Conservation (phyloP, 495 filamentous ascomycete genomes). For the Daldinia caldariorum region DNA sequence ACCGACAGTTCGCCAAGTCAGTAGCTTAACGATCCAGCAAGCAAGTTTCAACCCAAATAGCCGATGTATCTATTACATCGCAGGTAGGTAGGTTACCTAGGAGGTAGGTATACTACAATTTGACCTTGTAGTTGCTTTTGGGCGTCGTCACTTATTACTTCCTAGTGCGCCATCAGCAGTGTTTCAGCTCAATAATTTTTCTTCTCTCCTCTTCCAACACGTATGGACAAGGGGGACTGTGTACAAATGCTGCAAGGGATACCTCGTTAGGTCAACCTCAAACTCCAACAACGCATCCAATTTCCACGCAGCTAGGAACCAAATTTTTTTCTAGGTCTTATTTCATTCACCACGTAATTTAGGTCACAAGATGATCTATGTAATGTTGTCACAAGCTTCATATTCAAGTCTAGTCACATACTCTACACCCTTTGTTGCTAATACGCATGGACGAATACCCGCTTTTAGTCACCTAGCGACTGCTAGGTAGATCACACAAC, state of each 20-base stretch:
- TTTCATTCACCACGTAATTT: background rate
- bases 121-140: slow-evolving; percentile 11
- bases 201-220: no score
- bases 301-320: background rate
- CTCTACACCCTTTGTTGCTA: background rate
- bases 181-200: background rate
- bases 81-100: no score
- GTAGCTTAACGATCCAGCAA: slow-evolving; percentile 9
- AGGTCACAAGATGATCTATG: background rate
- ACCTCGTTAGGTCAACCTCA: slow-evolving; percentile 6
- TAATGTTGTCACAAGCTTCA: background rate
- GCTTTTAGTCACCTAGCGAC: background rate
- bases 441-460: slow-evolving; percentile 13
- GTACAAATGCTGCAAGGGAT: slow-evolving; percentile 18
- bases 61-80: slow-evolving; percentile 3
- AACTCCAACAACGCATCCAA: background rate
- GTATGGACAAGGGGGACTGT: background rate
- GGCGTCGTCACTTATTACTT: slow-evolving; percentile 25
- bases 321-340: background rate
- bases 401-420: slow-evolving; percentile 2
- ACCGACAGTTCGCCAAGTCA: slow-evolving; percentile 25
- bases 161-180: background rate
- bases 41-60: slow-evolving; percentile 14
- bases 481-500: background rate
- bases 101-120: background rate